Evolutionary conservation across 2,329 filamentous ascomycete species (phyloP), one percentile per base, ranked within the genome.

Genomic region (Bisporella sp.): DNA sequence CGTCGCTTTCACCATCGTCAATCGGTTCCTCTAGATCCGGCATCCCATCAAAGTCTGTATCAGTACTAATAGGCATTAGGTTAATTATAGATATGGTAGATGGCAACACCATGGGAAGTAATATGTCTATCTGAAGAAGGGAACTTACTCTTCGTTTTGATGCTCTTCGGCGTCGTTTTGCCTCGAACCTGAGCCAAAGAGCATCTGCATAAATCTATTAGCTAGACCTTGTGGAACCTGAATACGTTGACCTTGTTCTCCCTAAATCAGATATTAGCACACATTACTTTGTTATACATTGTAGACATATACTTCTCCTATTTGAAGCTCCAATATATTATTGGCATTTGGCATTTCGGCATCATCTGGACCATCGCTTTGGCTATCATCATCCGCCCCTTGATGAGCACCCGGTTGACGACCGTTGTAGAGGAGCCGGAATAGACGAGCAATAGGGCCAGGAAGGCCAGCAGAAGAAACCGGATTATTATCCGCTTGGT

Each of bases 361-460:
- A n/a, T 37, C 35, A 37, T 37, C 35, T 9, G 35, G 35, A 8
- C 35, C 35, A 37, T 8, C 8, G 35, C 35, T 21, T 21, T 21
- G 21, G 21, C 21, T 21, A 21, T 21, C 21, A 21, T 21, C 21
- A 3, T 21, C 21, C 21, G 21, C 21, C 21, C 21, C 21, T 21
- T 3, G 21, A 21, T 2, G 21, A 21, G 21, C 21, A 21, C 21
- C 21, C 21, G 21, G 21, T 21, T 21, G 21, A 21, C 21, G 21
- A 21, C 21, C 21, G 21, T 21, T 21, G 21, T 21, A 21, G 21
- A 21, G 35, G n/a, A 37, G 8, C 35, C 8, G 35, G 35, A 37
- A 37, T n/a, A 37, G n/a, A 9, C 35, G 35, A 37, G 35, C 62
- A 9, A 65, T 46, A 5, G 61, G 62, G 46, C 63, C 51, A 13